A percentile compares a stretch with the other conserved stretches of the same genome.
phyloP scores from a whole-genome alignment of 108 stramenopile genomes.

The Skeletonema potamos region DNA sequence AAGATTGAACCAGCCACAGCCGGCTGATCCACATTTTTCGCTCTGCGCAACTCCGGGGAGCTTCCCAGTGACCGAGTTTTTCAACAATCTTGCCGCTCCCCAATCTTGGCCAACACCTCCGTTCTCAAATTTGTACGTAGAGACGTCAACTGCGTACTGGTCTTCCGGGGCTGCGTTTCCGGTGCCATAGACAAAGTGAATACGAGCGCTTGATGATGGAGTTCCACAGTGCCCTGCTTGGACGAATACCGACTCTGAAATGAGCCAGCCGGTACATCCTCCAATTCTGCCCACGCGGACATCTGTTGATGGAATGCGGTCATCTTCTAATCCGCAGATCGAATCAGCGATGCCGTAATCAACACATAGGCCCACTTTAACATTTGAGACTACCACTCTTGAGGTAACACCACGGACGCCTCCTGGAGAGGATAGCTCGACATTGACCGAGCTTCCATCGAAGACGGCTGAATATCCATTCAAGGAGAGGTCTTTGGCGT shows the following conservation, averaged over 20 bases:
- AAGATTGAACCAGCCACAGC: conserved; percentile 13
- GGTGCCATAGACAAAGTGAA: not conserved
- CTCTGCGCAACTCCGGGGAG: conserved; percentile 8
- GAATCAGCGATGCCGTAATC: not conserved
- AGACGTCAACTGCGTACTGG: conserved; percentile 5
- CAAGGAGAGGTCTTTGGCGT: not conserved
- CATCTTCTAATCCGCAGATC: not conserved
- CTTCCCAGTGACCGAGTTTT: not conserved
- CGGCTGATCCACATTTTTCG: not conserved
- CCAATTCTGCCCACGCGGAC: not conserved
- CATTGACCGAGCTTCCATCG: not conserved
- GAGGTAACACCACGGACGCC: not conserved
- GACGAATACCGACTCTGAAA: not conserved
- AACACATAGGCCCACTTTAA: not conserved
- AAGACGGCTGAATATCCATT: conserved; percentile 1
- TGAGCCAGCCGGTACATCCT: conserved; percentile 7
- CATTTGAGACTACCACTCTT: not conserved
- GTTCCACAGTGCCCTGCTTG: conserved; percentile 9
- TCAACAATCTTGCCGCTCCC: not conserved
- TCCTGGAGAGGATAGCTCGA: not conserved
- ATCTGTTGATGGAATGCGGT: conserved; percentile 10
- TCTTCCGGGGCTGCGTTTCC: conserved; percentile 1
- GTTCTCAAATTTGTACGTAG: not conserved
- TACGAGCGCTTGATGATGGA: not conserved
- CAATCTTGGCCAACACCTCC: not conserved